Conservation (phyloP, 768 basidiomycete species). For the Chlorophyllum brunneum region DNA sequence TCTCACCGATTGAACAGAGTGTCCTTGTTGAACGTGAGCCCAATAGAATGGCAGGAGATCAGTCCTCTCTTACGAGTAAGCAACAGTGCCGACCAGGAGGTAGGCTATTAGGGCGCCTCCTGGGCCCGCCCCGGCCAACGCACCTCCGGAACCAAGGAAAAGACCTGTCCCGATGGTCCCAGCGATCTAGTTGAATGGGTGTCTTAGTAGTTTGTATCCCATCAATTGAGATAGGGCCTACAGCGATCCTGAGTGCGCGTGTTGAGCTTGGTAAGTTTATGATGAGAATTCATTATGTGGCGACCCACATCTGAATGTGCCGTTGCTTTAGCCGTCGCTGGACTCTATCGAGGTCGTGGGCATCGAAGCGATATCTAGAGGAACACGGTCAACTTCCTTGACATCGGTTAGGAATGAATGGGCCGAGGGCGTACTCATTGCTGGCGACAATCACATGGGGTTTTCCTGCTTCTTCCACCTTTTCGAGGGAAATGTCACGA, state of each 20-base stretch:
- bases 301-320: conserved; percentile 71
- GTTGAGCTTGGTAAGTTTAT: no score
- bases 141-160: conserved; percentile 66
- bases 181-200: conserved; percentile 44
- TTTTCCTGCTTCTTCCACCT: conserved; percentile 13
- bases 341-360: conserved; percentile 63
- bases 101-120: conserved; percentile 66
- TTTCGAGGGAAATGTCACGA: conserved; percentile 18
- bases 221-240: conserved; percentile 25
- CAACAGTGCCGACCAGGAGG: conserved; percentile 57
- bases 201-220: not conserved
- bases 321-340: conserved; percentile 73
- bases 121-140: conserved; percentile 59
- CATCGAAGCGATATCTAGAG: conserved; percentile 45
- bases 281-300: no score
- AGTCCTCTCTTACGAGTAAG: conserved; percentile 48
- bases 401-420: not conserved
- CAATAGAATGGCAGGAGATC: not conserved
- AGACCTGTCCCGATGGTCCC: conserved; percentile 75
- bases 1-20: conserved; percentile 67
- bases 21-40: conserved; percentile 30
- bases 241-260: conserved; percentile 55
- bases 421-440: conserved; percentile 16
- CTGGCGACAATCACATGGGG: conserved; percentile 11
- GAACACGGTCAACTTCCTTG: not conserved